Evolutionary conservation across 2,329 filamentous ascomycete species (phyloP), one percentile per base, ranked within the genome.

Genomic region (Keithomyces neogunnii): DNA sequence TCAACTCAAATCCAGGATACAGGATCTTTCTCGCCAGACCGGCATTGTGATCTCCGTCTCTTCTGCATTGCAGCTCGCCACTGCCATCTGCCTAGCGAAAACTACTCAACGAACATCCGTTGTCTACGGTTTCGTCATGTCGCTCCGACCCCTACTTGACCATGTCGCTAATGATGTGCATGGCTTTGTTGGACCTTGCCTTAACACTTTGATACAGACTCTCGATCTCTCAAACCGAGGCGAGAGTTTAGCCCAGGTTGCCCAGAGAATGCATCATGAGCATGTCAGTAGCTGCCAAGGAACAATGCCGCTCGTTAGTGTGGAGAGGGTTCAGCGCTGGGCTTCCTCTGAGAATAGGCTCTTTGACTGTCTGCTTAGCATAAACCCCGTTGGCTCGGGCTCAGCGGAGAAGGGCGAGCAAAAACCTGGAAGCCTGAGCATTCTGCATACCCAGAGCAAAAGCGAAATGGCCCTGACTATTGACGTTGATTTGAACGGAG

Each of bases 311-410:
- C 54, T 61, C 5, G 53, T 60, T 26, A 55, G 45, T 5, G 53
- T 49, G 3, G 59, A 59, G 33, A 52, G 40, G 45, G 45, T 61
- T 7, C 59, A 61, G 44, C 58, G 57, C 29, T 61, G 59, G 59
- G 51, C 56, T 6, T 51, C 50, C 5, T 44, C 50, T 7, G 53
- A 60, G 29, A 56, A 57, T 10, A 59, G 55, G 47, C 50, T 61
- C 3, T 61, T 60, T 28, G 55, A 61, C 47, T 59, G 55, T 33
- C 55, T 61, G 13, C 52, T 61, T 11, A 61, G 19, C 47, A 49
- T 51, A 11, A 53, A 46, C 7, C 29, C 28, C 3, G 5, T 47
- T 29, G 6, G 28, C 3, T 3, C 4, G 31, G 43, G 31, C 10
- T 26, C 30, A 6, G 42, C n/a, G 26, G 5, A 11, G 3, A n/a